These are phyloP conservation scores for Tetradesmus obliquus DNA, from an alignment of 139 green algal genomes.

Conservation along the genomic window DNA sequence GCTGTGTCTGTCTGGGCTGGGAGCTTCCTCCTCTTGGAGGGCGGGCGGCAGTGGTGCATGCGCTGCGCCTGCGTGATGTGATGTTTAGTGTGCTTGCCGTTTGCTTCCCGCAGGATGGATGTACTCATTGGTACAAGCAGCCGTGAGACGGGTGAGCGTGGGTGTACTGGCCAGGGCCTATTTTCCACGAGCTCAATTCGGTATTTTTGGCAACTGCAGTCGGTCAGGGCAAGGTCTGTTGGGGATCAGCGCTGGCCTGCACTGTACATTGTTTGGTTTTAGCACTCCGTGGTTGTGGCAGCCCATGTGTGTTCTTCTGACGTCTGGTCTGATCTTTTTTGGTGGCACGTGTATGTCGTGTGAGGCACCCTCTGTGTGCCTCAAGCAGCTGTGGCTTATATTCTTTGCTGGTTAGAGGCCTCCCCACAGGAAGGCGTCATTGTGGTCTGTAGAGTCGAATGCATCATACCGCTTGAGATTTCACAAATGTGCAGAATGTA, in stretches of 20 bases:
- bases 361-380: background rate
- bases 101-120: constrained; percentile 2
- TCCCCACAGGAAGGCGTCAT: background rate
- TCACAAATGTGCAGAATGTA: background rate
- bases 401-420: background rate
- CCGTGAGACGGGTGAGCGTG: background rate
- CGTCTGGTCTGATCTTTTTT: background rate
- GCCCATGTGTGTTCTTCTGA: background rate
- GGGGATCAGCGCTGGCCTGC: background rate
- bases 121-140: constrained; percentile 6
- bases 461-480: background rate
- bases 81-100: background rate
- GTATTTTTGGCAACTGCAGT: background rate
- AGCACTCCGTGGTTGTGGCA: background rate
- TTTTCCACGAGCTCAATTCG: background rate
- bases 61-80: background rate
- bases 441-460: background rate
- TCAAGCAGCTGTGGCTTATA: background rate
- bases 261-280: constrained; percentile 9
- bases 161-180: background rate
- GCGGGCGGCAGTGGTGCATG: background rate
- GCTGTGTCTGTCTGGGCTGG: background rate
- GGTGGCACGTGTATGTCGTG: background rate
- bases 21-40: background rate
- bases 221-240: background rate